Percentiles rank a stretch among this genome's conserved stretches.
Conservation (phyloP, 139 green algal species). For the Volvox reticuliferus region DNA sequence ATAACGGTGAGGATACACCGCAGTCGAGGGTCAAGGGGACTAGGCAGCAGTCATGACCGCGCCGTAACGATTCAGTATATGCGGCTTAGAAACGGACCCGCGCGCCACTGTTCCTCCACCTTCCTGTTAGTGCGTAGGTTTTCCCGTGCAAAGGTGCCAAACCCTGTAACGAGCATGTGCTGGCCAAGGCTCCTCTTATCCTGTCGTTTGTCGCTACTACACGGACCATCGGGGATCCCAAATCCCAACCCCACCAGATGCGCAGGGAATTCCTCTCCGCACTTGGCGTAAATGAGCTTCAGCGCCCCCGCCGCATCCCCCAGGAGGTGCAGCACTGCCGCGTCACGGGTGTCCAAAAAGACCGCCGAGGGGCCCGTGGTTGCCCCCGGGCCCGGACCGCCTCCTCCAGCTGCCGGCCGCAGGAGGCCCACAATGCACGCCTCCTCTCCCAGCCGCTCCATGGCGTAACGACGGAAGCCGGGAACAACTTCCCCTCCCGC, state of each 20-base stretch:
- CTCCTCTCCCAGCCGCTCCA: slow-evolving; percentile 72
- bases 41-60: too few species aligned
- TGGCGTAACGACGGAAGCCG: slow-evolving; percentile 66
- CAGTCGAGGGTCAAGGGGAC: too few species aligned
- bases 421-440: slow-evolving; percentile 73
- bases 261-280: slow-evolving; percentile 63
- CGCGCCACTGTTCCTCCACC: too few species aligned
- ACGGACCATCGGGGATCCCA: too few species aligned
- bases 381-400: neutral
- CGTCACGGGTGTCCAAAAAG: slow-evolving; percentile 73
- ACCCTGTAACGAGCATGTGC: too few species aligned
- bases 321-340: slow-evolving; percentile 74
- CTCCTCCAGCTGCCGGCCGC: slow-evolving; percentile 21
- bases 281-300: slow-evolving; percentile 66
- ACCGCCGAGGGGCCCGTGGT: neutral
- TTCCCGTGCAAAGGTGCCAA: too few species aligned
- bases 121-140: too few species aligned
- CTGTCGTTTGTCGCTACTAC: too few species aligned
- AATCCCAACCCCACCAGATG: slow-evolving; percentile 58
- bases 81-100: too few species aligned
- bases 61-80: too few species aligned
- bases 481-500: slow-evolving; percentile 54
- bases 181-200: too few species aligned
- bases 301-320: slow-evolving; percentile 69
- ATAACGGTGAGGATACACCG: too few species aligned